Conservation (phyloP, 352 stramenopile species). For the Globisporangium splendens region DNA sequence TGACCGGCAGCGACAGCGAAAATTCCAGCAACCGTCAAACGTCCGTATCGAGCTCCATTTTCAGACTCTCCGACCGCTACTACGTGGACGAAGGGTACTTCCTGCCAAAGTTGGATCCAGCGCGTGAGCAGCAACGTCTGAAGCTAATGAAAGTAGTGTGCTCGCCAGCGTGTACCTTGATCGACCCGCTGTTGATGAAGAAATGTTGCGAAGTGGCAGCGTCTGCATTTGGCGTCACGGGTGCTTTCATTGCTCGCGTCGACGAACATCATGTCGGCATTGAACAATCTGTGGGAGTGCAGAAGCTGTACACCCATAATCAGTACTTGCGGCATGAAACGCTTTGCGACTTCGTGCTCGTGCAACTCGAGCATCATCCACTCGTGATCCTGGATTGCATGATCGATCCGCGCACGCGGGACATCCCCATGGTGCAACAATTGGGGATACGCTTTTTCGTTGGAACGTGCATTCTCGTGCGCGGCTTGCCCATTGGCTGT, state of each 20-base stretch:
- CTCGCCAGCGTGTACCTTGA: constrained; percentile 52
- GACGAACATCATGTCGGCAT: constrained; percentile 45
- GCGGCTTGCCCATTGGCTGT: constrained; percentile 48
- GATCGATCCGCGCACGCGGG: constrained; percentile 37
- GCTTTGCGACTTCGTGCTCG: constrained; percentile 57
- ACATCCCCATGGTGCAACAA: constrained; percentile 56
- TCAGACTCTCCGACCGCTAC: constrained; percentile 47
- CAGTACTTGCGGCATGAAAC: constrained; percentile 41
- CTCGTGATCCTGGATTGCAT: constrained; percentile 47
- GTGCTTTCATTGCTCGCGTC: constrained; percentile 54
- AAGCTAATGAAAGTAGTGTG: constrained; percentile 48
- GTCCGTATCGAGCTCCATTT: constrained; percentile 46
- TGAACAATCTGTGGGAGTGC: constrained; percentile 43
- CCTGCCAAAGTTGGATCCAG: constrained; percentile 32
- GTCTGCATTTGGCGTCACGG: constrained; percentile 37
- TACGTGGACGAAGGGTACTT: constrained; percentile 41
- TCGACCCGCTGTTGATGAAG: constrained; percentile 55
- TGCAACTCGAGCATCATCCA: constrained; percentile 34
- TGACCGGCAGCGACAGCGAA: constrained; percentile 24
- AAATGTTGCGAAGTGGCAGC: constrained; percentile 48
- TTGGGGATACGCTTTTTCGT: constrained; percentile 51
- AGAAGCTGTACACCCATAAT: constrained; percentile 21
- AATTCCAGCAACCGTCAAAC: constrained; percentile 34
- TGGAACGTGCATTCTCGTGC: constrained; percentile 41
- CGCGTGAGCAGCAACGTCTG: constrained; percentile 36